phyloP scores from a whole-genome alignment of 768 basidiomycete species.

The Galerina marginata region DNA sequence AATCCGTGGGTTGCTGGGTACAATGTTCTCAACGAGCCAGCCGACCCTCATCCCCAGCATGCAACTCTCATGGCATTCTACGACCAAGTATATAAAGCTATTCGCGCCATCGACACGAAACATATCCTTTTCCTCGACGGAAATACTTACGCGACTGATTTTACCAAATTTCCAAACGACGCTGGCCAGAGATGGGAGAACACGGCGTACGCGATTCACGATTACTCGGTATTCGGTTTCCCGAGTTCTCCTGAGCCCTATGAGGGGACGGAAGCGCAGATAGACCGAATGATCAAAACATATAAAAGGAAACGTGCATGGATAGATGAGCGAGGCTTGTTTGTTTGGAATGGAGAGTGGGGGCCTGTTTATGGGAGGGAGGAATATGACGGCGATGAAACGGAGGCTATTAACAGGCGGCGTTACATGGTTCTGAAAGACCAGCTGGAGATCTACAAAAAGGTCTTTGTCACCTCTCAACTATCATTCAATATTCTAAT shows the following conservation, averaged over 20 bases:
- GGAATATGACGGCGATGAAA: conserved; percentile 63
- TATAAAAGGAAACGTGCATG: conserved; percentile 77
- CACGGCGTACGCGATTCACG: conserved; percentile 79
- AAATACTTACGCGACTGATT: conserved; percentile 83
- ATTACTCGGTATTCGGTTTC: conserved; percentile 77
- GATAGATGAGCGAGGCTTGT: conserved; percentile 69
- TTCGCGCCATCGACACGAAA: conserved; percentile 69
- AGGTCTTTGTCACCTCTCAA: conserved; percentile 39
- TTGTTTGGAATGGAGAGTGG: conserved; percentile 87
- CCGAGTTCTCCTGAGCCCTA: conserved; percentile 68
- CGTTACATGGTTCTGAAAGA: conserved; percentile 71
- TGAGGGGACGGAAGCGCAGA: conserved; percentile 57
- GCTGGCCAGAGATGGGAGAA: conserved; percentile 66
- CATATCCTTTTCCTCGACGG: conserved; percentile 84
- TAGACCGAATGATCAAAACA: conserved; percentile 50
- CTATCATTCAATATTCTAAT: background rate
- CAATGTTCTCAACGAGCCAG: conserved; percentile 84
- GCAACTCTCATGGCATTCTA: conserved; percentile 67
- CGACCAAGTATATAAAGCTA: conserved; percentile 67
- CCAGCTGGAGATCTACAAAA: conserved; percentile 74
- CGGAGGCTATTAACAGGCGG: conserved; percentile 69
- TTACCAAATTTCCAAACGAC: conserved; percentile 68
- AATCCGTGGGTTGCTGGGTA: conserved; percentile 87
- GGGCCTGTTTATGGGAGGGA: conserved; percentile 79
- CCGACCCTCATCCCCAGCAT: conserved; percentile 64